These are phyloP conservation scores for Pyrenophora tritici-repentis DNA, from an alignment of 2,329 filamentous ascomycete genomes.

Conservation along the genomic window DNA sequence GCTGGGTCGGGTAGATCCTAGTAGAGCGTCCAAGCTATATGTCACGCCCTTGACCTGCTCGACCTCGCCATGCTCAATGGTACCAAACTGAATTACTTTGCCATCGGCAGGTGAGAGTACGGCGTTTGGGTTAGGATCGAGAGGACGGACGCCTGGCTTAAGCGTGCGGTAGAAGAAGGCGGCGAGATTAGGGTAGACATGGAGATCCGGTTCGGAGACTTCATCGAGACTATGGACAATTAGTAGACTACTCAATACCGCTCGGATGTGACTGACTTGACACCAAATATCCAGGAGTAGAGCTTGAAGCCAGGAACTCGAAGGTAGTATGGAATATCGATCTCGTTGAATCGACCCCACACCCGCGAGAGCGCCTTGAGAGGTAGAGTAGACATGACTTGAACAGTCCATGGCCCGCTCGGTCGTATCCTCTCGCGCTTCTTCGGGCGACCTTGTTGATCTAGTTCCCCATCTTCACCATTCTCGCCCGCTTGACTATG, in stretches of 20 bases:
- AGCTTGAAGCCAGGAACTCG: slow-evolving; percentile 89
- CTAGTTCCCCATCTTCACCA: slow-evolving; percentile 53
- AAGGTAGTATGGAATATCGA: slow-evolving; percentile 84
- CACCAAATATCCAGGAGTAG: slow-evolving; percentile 90
- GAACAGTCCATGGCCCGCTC: slow-evolving; percentile 89
- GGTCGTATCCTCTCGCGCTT: slow-evolving; percentile 70
- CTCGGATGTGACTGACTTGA: slow-evolving; percentile 58
- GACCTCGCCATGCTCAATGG: slow-evolving; percentile 90
- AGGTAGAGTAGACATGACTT: slow-evolving; percentile 90
- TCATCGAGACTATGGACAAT: slow-evolving; percentile 69
- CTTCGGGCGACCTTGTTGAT: slow-evolving; percentile 52
- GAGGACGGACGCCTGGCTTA: slow-evolving; percentile 83
- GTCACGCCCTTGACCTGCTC: slow-evolving; percentile 99
- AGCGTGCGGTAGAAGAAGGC: slow-evolving; percentile 96
- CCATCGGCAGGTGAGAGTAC: slow-evolving; percentile 90
- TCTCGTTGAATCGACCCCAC: slow-evolving; percentile 91
- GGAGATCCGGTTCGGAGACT: slow-evolving; percentile 85
- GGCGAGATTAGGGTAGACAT: slow-evolving; percentile 87
- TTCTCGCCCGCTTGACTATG: slow-evolving; percentile 46
- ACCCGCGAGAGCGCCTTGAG: slow-evolving; percentile 86
- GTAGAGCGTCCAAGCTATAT: slow-evolving; percentile 89
- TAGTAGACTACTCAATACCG: slow-evolving; percentile 46
- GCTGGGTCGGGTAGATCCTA: slow-evolving; percentile 61
- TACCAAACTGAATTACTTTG: slow-evolving; percentile 86
- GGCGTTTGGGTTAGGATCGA: slow-evolving; percentile 80